Evolutionary conservation across 2,329 filamentous ascomycete species (phyloP).

Genomic region (Colletotrichum noveboracense): DNA sequence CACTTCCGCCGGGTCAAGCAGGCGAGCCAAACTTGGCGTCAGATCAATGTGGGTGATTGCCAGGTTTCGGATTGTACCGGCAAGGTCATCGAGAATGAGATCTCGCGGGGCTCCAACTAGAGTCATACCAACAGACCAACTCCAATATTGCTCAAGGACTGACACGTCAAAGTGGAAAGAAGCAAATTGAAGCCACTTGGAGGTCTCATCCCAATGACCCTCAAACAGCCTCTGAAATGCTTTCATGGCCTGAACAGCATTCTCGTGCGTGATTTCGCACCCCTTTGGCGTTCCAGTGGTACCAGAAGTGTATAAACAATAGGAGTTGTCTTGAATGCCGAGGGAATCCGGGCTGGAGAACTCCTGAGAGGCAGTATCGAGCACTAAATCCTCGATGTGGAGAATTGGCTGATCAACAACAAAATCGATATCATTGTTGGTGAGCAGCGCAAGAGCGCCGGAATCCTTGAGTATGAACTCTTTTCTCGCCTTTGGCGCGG

Average conservation of each 20-base stretch:
- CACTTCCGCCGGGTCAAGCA: conserved; percentile 80
- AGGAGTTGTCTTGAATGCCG: conserved; percentile 64
- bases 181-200: conserved; percentile 90
- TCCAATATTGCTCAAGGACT: conserved; percentile 94
- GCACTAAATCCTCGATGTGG: conserved; percentile 30
- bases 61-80: conserved; percentile 72
- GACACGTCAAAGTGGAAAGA: conserved; percentile 96
- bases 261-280: conserved; percentile 87
- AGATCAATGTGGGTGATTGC: conserved; percentile 90
- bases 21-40: conserved; percentile 83
- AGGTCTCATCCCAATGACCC: conserved; percentile 74
- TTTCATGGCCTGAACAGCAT: conserved; percentile 87
- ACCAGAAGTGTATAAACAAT: conserved; percentile 87
- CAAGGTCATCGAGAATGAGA: conserved; percentile 83
- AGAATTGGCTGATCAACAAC: conserved; percentile 36
- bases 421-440: conserved; percentile 45
- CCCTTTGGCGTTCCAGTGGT: conserved; percentile 89
- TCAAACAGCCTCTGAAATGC: conserved; percentile 82
- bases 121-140: conserved; percentile 88
- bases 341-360: conserved; percentile 31
- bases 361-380: conserved; percentile 29
- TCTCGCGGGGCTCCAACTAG: conserved; percentile 84
- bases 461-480: conserved; percentile 82
- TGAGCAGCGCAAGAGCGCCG: conserved; percentile 65
- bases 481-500: conserved; percentile 74